Conservation (phyloP, 2,329 filamentous ascomycete species). For the Colletotrichum sp. region DNA sequence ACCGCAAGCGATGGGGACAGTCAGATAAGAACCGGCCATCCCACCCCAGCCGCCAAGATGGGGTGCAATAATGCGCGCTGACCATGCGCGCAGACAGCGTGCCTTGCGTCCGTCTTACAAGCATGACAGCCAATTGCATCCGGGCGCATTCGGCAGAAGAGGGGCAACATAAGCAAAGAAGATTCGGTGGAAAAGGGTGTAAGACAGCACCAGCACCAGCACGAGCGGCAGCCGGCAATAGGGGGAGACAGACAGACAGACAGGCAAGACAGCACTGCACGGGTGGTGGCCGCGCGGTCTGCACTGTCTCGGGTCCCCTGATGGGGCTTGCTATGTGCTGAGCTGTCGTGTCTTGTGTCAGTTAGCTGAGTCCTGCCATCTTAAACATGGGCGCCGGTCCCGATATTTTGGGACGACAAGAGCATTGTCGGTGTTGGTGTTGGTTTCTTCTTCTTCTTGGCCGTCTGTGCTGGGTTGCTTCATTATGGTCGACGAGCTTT, state of each 20-base stretch:
- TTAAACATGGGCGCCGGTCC: not conserved
- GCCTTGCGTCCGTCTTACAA: not conserved
- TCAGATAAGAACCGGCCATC: not conserved
- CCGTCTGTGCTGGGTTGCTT: not conserved
- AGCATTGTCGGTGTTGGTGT: not conserved
- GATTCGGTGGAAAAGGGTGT: not conserved
- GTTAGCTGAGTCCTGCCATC: not conserved
- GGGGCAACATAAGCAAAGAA: not conserved
- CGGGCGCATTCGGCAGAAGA: not conserved
- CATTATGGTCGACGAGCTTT: not conserved
- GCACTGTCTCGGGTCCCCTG: not conserved
- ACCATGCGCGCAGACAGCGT: not conserved
- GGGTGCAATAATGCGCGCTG: not conserved
- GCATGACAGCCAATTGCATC: not conserved
- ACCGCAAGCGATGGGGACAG: not conserved
- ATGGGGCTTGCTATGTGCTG: not conserved
- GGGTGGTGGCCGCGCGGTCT: not conserved
- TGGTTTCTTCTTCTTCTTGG: not conserved
- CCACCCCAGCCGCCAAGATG: not conserved
- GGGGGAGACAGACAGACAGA: not conserved
- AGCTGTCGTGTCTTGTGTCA: not conserved
- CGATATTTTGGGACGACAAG: not conserved
- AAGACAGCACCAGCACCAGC: not conserved
- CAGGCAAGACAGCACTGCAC: not conserved
- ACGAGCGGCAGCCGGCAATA: not conserved